phyloP scores from a whole-genome alignment of 345 rosid species.

The Arabidopsis arenosa region DNA sequence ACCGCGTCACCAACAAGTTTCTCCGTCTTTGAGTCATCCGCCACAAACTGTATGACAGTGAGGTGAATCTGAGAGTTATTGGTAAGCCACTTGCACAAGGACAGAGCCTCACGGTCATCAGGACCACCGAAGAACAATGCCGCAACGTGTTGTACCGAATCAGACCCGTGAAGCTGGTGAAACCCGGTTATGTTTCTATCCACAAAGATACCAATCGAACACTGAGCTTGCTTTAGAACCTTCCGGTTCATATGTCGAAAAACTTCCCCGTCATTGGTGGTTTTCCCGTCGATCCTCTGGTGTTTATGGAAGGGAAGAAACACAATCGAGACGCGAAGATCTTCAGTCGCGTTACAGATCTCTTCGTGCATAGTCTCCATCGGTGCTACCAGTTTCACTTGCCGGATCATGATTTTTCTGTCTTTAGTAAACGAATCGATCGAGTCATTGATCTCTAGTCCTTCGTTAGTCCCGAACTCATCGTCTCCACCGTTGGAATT shows the following conservation, averaged over 20 bases:
- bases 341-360: slow-evolving; percentile 69
- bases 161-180: slow-evolving; percentile 61
- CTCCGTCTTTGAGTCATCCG: slow-evolving; percentile 2
- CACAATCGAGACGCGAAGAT: slow-evolving; percentile 69
- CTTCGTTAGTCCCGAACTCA: slow-evolving; percentile 81
- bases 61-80: slow-evolving; percentile 53
- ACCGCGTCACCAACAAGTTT: slow-evolving; percentile 33
- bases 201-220: slow-evolving; percentile 77
- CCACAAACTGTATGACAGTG: slow-evolving; percentile 65
- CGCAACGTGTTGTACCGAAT: slow-evolving; percentile 61
- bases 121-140: slow-evolving; percentile 84
- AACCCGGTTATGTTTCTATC: slow-evolving; percentile 75
- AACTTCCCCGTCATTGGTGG: slow-evolving; percentile 66
- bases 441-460: slow-evolving; percentile 70
- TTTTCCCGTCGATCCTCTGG: slow-evolving; percentile 75
- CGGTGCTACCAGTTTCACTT: slow-evolving; percentile 64
- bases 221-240: slow-evolving; percentile 74
- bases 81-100: slow-evolving; percentile 65
- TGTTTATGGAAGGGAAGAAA: slow-evolving; percentile 89
- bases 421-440: slow-evolving; percentile 63
- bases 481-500: slow-evolving; percentile 62
- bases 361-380: slow-evolving; percentile 65
- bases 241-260: slow-evolving; percentile 70
- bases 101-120: slow-evolving; percentile 90
- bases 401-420: slow-evolving; percentile 56